Percentiles rank a stretch among this genome's conserved stretches.
These are phyloP conservation scores for Scenedesmus sp. DNA, from an alignment of 163 green algal species.

Conservation along the genomic window DNA sequence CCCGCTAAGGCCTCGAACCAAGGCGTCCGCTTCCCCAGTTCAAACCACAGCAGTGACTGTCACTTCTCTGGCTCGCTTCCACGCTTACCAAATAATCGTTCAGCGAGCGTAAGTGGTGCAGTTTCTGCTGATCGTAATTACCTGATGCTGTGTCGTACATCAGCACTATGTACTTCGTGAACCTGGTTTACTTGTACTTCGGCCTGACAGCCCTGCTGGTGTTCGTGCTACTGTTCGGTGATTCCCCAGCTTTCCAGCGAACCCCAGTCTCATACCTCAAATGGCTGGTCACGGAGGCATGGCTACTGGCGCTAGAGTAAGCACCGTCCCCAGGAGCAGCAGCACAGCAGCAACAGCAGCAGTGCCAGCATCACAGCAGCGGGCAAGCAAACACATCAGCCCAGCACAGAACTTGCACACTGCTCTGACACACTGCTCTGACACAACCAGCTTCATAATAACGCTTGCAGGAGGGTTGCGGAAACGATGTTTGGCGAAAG, in stretches of 20 bases:
- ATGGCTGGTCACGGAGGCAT: conserved; percentile 63
- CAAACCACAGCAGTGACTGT: background rate
- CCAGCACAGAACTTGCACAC: background rate
- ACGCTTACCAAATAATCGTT: background rate
- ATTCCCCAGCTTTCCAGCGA: conserved; percentile 56
- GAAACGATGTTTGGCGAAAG: conserved; percentile 45
- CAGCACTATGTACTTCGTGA: conserved; percentile 55
- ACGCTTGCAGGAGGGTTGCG: conserved; percentile 57
- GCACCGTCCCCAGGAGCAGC: background rate
- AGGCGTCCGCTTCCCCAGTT: too few relatives aligned
- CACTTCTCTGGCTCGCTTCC: background rate
- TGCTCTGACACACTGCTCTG: background rate
- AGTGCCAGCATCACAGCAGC: background rate
- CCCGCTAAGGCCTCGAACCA: too few relatives aligned
- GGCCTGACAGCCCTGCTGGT: conserved; percentile 58
- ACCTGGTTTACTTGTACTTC: conserved; percentile 57
- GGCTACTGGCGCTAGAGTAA: conserved; percentile 58
- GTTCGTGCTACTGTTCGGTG: conserved; percentile 73
- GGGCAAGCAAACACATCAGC: background rate
- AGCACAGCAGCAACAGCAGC: background rate
- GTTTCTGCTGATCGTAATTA: background rate
- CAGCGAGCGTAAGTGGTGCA: background rate
- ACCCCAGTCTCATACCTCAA: conserved; percentile 68
- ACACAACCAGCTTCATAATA: background rate
- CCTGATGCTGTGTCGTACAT: background rate